Evolutionary conservation across 306 rosid genomes (phyloP).

Genomic region (Arachis stenosperma): DNA sequence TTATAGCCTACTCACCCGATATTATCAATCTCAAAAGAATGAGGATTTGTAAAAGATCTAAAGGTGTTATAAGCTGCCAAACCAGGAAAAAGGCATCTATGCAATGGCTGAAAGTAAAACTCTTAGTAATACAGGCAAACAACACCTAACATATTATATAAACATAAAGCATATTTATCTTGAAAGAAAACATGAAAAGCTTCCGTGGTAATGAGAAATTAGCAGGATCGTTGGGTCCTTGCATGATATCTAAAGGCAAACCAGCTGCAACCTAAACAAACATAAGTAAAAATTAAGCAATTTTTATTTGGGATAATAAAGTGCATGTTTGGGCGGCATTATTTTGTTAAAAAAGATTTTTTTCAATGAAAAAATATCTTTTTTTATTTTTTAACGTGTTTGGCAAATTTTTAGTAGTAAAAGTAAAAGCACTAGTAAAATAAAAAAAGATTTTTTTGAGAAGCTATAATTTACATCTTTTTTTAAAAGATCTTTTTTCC

Average conservation of each 20-base stretch:
- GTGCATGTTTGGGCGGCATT: too few species aligned
- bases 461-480: too few species aligned
- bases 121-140: slow-evolving; percentile 47
- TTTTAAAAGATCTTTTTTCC: too few species aligned
- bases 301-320: slow-evolving; percentile 24
- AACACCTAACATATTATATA: slow-evolving; percentile 18
- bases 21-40: slow-evolving; percentile 81
- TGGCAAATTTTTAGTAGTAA: too few species aligned
- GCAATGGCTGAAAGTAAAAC: slow-evolving; percentile 72
- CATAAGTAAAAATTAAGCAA: slow-evolving; percentile 41
- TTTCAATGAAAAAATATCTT: too few species aligned
- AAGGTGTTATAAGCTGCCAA: slow-evolving; percentile 86
- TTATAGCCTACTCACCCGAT: slow-evolving; percentile 57
- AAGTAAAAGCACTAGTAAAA: too few species aligned
- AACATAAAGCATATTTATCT: not conserved
- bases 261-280: slow-evolving; percentile 73
- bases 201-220: slow-evolving; percentile 90
- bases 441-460: too few species aligned
- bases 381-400: too few species aligned
- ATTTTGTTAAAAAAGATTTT: too few species aligned
- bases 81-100: slow-evolving; percentile 91
- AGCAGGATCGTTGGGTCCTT: slow-evolving; percentile 87
- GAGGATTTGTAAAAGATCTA: slow-evolving; percentile 93
- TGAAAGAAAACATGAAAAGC: slow-evolving; percentile 54
- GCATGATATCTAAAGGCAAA: slow-evolving; percentile 93